Percentiles rank a stretch among this genome's conserved stretches.
These are phyloP conservation scores for Raffaelea deltoideospora DNA, from an alignment of 2,329 filamentous ascomycete genomes.

Conservation along the genomic window DNA sequence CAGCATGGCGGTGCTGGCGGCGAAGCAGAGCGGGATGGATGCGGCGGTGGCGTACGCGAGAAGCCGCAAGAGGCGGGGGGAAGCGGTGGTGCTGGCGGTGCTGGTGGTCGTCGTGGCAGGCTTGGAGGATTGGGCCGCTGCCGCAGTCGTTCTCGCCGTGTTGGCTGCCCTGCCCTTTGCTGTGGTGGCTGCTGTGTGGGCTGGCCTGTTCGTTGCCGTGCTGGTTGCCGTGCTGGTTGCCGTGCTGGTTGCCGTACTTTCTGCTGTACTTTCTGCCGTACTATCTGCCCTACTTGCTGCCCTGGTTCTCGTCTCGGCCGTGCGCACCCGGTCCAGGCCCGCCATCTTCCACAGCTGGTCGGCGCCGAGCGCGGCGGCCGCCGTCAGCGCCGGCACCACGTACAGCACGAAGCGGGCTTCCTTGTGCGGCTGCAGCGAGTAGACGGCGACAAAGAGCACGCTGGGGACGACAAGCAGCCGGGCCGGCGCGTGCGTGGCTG, in stretches of 20 bases:
- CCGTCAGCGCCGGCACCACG: slow-evolving; percentile 64
- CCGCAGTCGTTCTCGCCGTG: no score
- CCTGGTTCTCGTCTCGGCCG: background rate
- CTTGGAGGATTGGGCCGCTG: background rate
- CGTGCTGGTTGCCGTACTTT: no score
- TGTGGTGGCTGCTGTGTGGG: no score
- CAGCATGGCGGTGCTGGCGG: slow-evolving; percentile 51
- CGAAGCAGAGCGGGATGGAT: slow-evolving; percentile 46
- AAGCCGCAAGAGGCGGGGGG: slow-evolving; percentile 29
- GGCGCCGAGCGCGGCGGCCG: slow-evolving; percentile 58
- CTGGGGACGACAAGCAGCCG: slow-evolving; percentile 46
- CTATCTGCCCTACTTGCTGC: background rate
- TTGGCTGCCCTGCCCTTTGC: no score
- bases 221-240: no score
- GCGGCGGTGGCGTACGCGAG: slow-evolving; percentile 38
- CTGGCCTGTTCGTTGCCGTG: no score
- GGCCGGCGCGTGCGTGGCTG: slow-evolving; percentile 26
- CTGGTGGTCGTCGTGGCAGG: background rate
- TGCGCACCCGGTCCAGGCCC: slow-evolving; percentile 25
- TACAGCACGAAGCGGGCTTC: slow-evolving; percentile 95
- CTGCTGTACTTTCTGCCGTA: no score
- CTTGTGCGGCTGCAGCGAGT: slow-evolving; percentile 86
- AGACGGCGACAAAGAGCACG: slow-evolving; percentile 59
- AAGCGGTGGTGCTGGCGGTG: slow-evolving; percentile 25
- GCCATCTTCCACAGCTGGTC: slow-evolving; percentile 42